These are phyloP conservation scores for Coleophoma eucalyptorum DNA, from an alignment of 2,329 filamentous ascomycete genomes.

Conservation along the genomic window DNA sequence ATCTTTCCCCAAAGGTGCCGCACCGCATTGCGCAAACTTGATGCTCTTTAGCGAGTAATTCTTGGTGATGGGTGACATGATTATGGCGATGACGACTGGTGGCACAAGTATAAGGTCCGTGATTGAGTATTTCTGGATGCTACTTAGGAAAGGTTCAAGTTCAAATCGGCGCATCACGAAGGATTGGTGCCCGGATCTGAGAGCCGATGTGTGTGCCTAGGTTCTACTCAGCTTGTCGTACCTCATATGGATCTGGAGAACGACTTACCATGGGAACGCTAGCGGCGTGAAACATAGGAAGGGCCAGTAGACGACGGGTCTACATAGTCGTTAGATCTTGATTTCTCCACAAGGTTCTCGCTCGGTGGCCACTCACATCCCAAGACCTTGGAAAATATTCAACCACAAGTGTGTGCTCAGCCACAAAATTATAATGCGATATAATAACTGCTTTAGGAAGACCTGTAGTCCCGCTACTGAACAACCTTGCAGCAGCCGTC, in stretches of 20 bases:
- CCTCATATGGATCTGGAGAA: background rate
- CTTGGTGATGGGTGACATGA: constrained; percentile 16
- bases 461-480: constrained; percentile 55
- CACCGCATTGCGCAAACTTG: constrained; percentile 37
- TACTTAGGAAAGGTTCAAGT: constrained; percentile 64
- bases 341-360: constrained; percentile 41
- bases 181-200: constrained; percentile 13
- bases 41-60: constrained; percentile 52
- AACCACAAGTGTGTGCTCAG: constrained; percentile 33
- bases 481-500: constrained; percentile 37
- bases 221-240: constrained; percentile 45
- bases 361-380: constrained; percentile 56
- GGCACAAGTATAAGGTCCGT: constrained; percentile 67
- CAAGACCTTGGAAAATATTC: constrained; percentile 50
- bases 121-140: constrained; percentile 65
- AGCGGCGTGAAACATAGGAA: constrained; percentile 58
- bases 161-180: constrained; percentile 34
- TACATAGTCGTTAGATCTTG: constrained; percentile 35
- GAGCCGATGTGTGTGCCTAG: constrained; percentile 61
- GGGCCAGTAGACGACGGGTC: constrained; percentile 45
- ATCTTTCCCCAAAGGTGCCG: constrained; percentile 40
- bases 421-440: constrained; percentile 30
- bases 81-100: constrained; percentile 67
- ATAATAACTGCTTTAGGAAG: constrained; percentile 35
- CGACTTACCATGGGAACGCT: constrained; percentile 55